A percentile compares a stretch with the other conserved stretches of the same genome.
These are phyloP conservation scores for Talaromyces trachyspermus DNA, from an alignment of 495 filamentous ascomycete genomes.

Conservation along the genomic window DNA sequence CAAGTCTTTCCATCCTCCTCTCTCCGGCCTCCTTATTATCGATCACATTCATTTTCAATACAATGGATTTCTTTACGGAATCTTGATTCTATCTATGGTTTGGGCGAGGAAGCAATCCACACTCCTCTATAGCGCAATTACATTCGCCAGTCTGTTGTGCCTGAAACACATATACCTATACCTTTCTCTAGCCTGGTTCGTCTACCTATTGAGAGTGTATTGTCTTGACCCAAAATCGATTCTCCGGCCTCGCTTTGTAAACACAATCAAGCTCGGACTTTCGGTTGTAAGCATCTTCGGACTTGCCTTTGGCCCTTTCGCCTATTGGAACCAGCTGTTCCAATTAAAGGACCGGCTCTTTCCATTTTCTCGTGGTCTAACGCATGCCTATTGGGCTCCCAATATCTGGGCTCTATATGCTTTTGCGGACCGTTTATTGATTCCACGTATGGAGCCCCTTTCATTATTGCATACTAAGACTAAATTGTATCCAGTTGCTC, in stretches of 20 bases:
- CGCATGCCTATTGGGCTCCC: constrained; percentile 97
- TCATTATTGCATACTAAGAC: neutral
- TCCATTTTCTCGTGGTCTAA: constrained; percentile 86
- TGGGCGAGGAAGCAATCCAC: constrained; percentile 70
- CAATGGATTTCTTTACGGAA: constrained; percentile 91
- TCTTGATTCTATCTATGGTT: constrained; percentile 78
- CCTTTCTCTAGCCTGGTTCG: constrained; percentile 92
- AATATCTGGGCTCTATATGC: constrained; percentile 98
- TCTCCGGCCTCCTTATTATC: constrained; percentile 94
- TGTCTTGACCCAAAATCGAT: constrained; percentile 75
- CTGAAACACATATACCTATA: constrained; percentile 99
- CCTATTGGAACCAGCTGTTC: constrained; percentile 74
- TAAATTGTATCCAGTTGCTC: constrained; percentile 53
- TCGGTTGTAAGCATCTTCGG: constrained; percentile 68
- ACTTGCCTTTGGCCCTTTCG: constrained; percentile 85
- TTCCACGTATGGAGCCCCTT: constrained; percentile 51
- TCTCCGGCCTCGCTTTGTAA: constrained; percentile 67
- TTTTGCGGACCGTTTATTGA: constrained; percentile 74
- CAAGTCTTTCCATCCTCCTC: constrained; percentile 81
- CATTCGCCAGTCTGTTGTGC: constrained; percentile 81
- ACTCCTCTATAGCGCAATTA: constrained; percentile 66
- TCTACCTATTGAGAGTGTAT: constrained; percentile 79
- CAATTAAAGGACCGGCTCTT: constrained; percentile 83
- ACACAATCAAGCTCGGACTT: constrained; percentile 71
- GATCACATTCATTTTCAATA: constrained; percentile 99